Evolutionary conservation across 208 protist species (phyloP).

Genomic region (Leptomonas pyrrhocoris): DNA sequence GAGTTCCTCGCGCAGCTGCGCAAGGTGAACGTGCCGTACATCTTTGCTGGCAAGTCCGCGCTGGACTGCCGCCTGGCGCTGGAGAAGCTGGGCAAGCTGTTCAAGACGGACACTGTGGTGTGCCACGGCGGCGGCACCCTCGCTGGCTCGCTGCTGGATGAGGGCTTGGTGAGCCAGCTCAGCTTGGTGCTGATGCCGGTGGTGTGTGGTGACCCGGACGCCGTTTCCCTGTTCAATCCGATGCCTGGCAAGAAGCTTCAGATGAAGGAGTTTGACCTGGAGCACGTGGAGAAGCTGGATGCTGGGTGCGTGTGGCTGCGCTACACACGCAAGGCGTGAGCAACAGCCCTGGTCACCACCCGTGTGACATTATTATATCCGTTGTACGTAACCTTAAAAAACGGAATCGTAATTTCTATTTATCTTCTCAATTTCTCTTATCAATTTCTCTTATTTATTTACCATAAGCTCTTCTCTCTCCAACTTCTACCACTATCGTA

Average conservation of each 20-base stretch:
- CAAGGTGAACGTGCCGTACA: constrained; percentile 29
- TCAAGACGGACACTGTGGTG: constrained; percentile 19
- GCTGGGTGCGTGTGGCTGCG: constrained; percentile 28
- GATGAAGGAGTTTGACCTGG: constrained; percentile 9
- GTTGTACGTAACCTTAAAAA: too few species aligned
- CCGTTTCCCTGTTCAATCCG: constrained; percentile 15
- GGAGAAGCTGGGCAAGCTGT: constrained; percentile 23
- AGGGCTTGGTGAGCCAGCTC: constrained; percentile 17
- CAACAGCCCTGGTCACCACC: too few species aligned
- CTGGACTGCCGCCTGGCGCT: constrained; percentile 22
- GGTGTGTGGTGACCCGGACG: constrained; percentile 12
- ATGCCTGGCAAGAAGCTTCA: constrained; percentile 13
- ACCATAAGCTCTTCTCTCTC: too few species aligned
- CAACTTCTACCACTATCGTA: too few species aligned
- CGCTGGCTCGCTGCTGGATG: constrained; percentile 22
- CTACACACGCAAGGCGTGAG: constrained; percentile 17
- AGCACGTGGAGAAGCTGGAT: constrained; percentile 25
- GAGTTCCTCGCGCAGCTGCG: constrained; percentile 21
- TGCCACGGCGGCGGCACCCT: constrained; percentile 28
- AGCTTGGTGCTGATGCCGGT: constrained; percentile 27
- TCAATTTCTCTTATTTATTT: too few species aligned
- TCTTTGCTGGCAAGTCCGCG: constrained; percentile 32
- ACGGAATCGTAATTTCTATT: too few species aligned
- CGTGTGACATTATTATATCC: too few species aligned
- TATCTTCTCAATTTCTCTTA: too few species aligned